Base-by-base conservation (phyloP, 371 early-diverging fungal genomes). In the Mortierella sp. region DNA sequence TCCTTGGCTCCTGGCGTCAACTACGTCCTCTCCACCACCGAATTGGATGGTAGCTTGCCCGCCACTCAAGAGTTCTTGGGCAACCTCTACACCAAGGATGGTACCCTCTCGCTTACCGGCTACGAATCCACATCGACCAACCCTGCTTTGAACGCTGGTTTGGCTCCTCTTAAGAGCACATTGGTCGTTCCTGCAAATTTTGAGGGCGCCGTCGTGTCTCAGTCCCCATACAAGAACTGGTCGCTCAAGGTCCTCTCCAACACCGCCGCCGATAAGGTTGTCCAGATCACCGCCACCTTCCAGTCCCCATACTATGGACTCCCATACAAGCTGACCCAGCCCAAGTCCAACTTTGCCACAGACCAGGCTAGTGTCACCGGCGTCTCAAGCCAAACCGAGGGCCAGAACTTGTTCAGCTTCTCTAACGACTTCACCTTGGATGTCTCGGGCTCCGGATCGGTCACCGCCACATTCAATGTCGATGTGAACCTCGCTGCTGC, bases 271-370 rank as follows among this genome's bases (percentile, higher is more conserved):
- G 51, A 53, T 24, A n/a, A 22, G 29, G 27, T 43, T 9, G 50
- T 64, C 50, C 54, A 63, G 54, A 34, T 60, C 54, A 68, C 68
- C 2, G 68, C 49, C 25, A 74, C 68, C 31, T 68, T 74, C 68
- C 57, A 63, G 48, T 63, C 64, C 6, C 68, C 68, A 12, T 74
- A 74, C 50, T 74, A 74, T 21, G 76, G 76, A 31, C 49, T 29
- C 47, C 64, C 76, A 8, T n/a, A 60, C 27, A 2, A 57, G 46
- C 19, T 74, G 53, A 21, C 39, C n/a, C 41, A 12, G 6, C 34
- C 34, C n/a, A 29, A 60, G 44, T 57, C 57, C 12, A 62, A 59
- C 58, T 49, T 31, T 52, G 72, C 54, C 6, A 0, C 8, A 6
- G 41, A 54, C 39, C 34, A 28, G 12, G 53, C 46, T 39, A 44